Percentiles rank a stretch among this genome's conserved stretches.
These are phyloP conservation scores for Chaetomiaceae sp. DNA, from an alignment of 2,329 filamentous ascomycete species.

Conservation along the genomic window DNA sequence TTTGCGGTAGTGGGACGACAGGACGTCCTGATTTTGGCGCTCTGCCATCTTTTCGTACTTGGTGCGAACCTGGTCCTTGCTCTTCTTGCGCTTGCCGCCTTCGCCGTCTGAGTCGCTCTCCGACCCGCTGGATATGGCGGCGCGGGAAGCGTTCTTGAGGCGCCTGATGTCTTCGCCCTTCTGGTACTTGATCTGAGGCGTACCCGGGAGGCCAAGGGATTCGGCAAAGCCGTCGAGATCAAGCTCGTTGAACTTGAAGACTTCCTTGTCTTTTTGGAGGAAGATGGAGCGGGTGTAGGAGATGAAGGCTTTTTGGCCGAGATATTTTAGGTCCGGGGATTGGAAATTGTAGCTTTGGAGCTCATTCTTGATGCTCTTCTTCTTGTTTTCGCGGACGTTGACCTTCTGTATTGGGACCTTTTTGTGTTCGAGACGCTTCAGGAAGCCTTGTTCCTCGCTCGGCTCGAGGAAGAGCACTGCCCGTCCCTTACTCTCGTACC, in stretches of 20 bases:
- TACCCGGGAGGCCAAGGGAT: constrained; percentile 83
- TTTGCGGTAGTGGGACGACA: constrained; percentile 91
- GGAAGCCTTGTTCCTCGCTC: constrained; percentile 87
- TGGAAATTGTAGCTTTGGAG: constrained; percentile 95
- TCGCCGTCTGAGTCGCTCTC: constrained; percentile 50
- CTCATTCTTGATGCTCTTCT: constrained; percentile 76
- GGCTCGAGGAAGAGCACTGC: constrained; percentile 91
- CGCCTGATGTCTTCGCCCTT: constrained; percentile 85
- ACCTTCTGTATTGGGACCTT: constrained; percentile 86
- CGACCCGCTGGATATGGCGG: constrained; percentile 59
- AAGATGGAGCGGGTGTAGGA: constrained; percentile 83
- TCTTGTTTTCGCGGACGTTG: constrained; percentile 84
- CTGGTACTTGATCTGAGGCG: constrained; percentile 88
- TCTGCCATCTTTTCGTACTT: constrained; percentile 99
- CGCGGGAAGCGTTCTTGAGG: constrained; percentile 79
- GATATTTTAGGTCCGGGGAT: constrained; percentile 86
- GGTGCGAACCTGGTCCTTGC: constrained; percentile 70
- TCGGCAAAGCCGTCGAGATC: constrained; percentile 81
- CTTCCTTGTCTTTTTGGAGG: constrained; percentile 84
- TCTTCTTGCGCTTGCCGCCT: constrained; percentile 54
- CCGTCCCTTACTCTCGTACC: constrained; percentile 81
- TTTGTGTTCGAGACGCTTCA: constrained; percentile 77
- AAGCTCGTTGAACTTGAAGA: constrained; percentile 80
- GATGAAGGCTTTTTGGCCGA: constrained; percentile 93
- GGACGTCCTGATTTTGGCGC: constrained; percentile 87